A percentile compares a stretch with the other conserved stretches of the same genome.
Evolutionary conservation across 2,329 filamentous ascomycete genomes (phyloP).

Genomic region (Colletotrichum salicis): DNA sequence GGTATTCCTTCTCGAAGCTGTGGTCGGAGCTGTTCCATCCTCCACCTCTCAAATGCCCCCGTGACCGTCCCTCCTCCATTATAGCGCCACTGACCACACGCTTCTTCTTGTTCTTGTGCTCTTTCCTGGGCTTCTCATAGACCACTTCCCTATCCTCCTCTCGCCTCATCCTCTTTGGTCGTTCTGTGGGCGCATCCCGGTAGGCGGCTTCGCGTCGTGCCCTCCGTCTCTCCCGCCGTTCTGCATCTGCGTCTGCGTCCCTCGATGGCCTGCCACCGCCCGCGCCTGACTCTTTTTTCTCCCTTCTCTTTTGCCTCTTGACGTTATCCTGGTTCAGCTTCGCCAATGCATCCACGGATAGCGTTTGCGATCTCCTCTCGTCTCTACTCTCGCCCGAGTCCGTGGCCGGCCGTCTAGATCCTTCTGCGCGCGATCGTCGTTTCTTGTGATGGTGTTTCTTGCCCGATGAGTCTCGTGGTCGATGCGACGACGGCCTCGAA

Average conservation of each 20-base stretch:
- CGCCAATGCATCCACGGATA: slow-evolving; percentile 69
- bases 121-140: slow-evolving; percentile 48
- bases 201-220: slow-evolving; percentile 29
- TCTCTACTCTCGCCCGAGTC: slow-evolving; percentile 47
- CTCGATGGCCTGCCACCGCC: slow-evolving; percentile 44
- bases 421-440: slow-evolving; percentile 44
- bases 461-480: slow-evolving; percentile 43
- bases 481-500: slow-evolving; percentile 44
- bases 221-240: slow-evolving; percentile 42
- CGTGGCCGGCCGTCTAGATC: slow-evolving; percentile 45
- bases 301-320: slow-evolving; percentile 51
- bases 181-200: slow-evolving; percentile 32
- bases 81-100: slow-evolving; percentile 77
- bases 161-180: slow-evolving; percentile 34
- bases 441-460: slow-evolving; percentile 51
- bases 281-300: slow-evolving; percentile 48
- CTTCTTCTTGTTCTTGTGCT: slow-evolving; percentile 59
- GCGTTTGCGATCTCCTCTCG: slow-evolving; percentile 41
- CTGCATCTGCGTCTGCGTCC: slow-evolving; percentile 41
- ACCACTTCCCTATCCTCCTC: slow-evolving; percentile 41
- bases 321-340: slow-evolving; percentile 72
- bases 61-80: slow-evolving; percentile 70
- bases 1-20: slow-evolving; percentile 61
- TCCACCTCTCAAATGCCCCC: slow-evolving; percentile 55
- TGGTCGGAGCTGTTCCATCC: slow-evolving; percentile 55